Evolutionary conservation across 768 basidiomycete species (phyloP).

Genomic region (Pulveroboletus ravenelii): DNA sequence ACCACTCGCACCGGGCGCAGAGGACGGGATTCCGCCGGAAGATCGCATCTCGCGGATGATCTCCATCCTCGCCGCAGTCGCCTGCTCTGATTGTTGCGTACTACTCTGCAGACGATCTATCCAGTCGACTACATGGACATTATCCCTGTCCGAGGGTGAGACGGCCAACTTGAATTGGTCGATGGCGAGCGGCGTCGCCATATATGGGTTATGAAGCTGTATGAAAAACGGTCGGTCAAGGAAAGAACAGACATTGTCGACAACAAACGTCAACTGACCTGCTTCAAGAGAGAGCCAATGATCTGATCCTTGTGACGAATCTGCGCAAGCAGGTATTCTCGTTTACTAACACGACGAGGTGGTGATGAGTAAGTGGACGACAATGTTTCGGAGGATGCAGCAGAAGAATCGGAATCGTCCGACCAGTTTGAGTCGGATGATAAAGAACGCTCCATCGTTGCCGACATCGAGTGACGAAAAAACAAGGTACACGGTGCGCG

Average conservation of each 20-base stretch:
- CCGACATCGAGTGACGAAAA: neutral
- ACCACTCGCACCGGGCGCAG: neutral
- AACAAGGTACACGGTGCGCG: neutral
- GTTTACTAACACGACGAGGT: slow-evolving; percentile 52
- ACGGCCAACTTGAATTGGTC: slow-evolving; percentile 76
- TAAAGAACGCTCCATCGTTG: slow-evolving; percentile 15
- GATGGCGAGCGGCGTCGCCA: slow-evolving; percentile 73
- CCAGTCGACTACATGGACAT: slow-evolving; percentile 68
- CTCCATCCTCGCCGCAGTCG: slow-evolving; percentile 26
- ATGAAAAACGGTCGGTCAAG: neutral
- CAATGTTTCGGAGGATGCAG: slow-evolving; percentile 36
- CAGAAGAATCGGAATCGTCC: slow-evolving; percentile 26
- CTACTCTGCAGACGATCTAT: slow-evolving; percentile 64
- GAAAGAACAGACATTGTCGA: neutral
- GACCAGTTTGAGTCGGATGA: slow-evolving; percentile 19
- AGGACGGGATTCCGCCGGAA: slow-evolving; percentile 12
- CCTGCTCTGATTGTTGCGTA: slow-evolving; percentile 45
- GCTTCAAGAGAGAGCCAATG: slow-evolving; percentile 80
- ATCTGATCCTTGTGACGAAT: slow-evolving; percentile 85
- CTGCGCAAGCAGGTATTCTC: slow-evolving; percentile 81
- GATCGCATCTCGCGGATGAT: slow-evolving; percentile 32
- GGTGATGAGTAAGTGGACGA: slow-evolving; percentile 30
- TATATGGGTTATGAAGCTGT: slow-evolving; percentile 68
- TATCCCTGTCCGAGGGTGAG: slow-evolving; percentile 67
- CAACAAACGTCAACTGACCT: slow-evolving; percentile 39